phyloP scores from a whole-genome alignment of 768 basidiomycete genomes.

The Panellus pusillus region DNA sequence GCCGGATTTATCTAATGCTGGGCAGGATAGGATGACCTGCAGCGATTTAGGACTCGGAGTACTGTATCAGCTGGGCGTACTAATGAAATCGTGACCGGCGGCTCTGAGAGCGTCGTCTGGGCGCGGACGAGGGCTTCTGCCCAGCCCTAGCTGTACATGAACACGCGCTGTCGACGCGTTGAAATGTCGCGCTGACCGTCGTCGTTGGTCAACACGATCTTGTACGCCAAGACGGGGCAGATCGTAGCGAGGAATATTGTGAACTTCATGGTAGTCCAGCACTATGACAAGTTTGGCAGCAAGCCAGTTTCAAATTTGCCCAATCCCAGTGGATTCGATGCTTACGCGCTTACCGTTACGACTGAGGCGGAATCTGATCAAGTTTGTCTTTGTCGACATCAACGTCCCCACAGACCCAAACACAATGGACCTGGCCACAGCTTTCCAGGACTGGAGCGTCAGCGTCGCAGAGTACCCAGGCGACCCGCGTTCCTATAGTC shows the following conservation, averaged over 20 bases:
- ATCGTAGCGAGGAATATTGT: no score
- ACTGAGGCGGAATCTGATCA: no score
- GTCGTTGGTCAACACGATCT: slow-evolving; percentile 36
- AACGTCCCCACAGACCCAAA: slow-evolving; percentile 43
- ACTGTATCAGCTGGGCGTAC: no score
- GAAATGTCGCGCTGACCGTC: slow-evolving; percentile 24
- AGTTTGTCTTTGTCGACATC: slow-evolving; percentile 36
- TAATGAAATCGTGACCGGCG: slow-evolving; percentile 40
- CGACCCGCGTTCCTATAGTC: slow-evolving; percentile 69
- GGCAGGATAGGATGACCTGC: slow-evolving; percentile 49
- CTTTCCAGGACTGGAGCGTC: slow-evolving; percentile 76
- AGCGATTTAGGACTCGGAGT: no score
- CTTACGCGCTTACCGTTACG: no score
- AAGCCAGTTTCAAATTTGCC: no score
- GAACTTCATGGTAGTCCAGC: no score
- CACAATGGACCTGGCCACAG: slow-evolving; percentile 37
- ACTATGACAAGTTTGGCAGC: no score
- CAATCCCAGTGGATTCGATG: no score
- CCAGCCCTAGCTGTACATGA: slow-evolving; percentile 30
- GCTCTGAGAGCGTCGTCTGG: slow-evolving; percentile 36
- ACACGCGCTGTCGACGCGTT: not conserved
- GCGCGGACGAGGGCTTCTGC: slow-evolving; percentile 47
- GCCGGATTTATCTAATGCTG: slow-evolving; percentile 47
- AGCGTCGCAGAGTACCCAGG: slow-evolving; percentile 85
- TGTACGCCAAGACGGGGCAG: not conserved